phyloP scores from a whole-genome alignment of 2,329 filamentous ascomycete genomes.

The Claviceps sp. region DNA sequence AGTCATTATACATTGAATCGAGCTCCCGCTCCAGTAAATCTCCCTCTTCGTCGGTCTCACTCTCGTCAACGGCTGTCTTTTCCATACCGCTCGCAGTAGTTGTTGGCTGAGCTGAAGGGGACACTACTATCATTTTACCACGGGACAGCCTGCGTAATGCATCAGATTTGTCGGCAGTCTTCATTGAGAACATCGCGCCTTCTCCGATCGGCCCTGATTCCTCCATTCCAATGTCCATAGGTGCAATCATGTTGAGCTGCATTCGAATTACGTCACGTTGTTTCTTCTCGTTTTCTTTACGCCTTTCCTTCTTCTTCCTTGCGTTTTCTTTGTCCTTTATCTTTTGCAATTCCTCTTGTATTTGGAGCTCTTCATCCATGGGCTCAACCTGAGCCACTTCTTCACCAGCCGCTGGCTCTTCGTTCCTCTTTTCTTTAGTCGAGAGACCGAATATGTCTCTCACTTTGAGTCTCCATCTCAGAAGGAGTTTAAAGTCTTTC shows the following conservation, averaged over 20 bases:
- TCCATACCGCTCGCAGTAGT: conserved; percentile 42
- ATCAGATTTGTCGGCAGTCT: conserved; percentile 63
- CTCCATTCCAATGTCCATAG: conserved; percentile 91
- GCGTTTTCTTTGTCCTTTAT: conserved; percentile 67
- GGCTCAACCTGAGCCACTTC: conserved; percentile 66
- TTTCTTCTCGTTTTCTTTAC: conserved; percentile 85
- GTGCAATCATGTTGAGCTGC: conserved; percentile 94
- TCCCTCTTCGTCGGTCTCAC: conserved; percentile 62
- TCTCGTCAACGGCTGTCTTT: conserved; percentile 40
- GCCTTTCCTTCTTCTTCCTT: conserved; percentile 69
- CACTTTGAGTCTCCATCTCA: conserved; percentile 81
- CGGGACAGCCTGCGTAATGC: conserved; percentile 47
- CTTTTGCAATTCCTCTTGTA: conserved; percentile 75
- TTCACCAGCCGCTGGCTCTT: conserved; percentile 26
- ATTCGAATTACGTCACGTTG: conserved; percentile 89
- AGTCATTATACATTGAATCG: conserved; percentile 77
- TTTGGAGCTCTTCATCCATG: conserved; percentile 89
- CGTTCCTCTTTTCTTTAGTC: conserved; percentile 48
- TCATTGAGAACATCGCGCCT: conserved; percentile 77
- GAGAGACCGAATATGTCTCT: conserved; percentile 83
- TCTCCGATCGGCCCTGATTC: conserved; percentile 66
- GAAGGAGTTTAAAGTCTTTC: conserved; percentile 82
- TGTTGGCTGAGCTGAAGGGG: conserved; percentile 41
- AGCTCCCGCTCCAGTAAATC: conserved; percentile 75
- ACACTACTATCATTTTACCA: conserved; percentile 63